Percentiles rank a stretch among this genome's conserved stretches.
Conservation (phyloP, 2,329 filamentous ascomycete species). For the Fusarium sambucinum region DNA sequence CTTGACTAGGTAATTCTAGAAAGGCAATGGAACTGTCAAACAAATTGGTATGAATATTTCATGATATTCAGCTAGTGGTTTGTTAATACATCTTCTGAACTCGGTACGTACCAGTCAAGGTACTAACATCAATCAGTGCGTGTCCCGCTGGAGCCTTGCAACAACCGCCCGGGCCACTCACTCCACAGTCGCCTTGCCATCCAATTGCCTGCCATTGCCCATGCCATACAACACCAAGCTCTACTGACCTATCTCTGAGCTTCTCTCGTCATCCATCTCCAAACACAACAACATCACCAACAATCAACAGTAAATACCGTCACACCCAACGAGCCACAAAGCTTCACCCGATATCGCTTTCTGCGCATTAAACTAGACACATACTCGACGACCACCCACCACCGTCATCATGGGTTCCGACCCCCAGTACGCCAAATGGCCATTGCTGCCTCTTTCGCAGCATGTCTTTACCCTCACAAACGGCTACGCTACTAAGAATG, state of each 20-base stretch:
- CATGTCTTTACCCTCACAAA: conserved; percentile 90
- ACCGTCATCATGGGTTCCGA: conserved; percentile 76
- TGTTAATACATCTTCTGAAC: neutral
- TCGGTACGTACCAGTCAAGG: neutral
- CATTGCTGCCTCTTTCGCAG: conserved; percentile 83
- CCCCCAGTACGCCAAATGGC: conserved; percentile 87
- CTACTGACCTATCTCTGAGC: conserved; percentile 38
- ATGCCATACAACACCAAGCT: conserved; percentile 40
- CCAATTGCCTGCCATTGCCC: conserved; percentile 30
- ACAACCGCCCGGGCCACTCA: conserved; percentile 25
- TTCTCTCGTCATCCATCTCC: conserved; percentile 46
- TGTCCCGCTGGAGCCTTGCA: conserved; percentile 52
- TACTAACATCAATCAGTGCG: conserved; percentile 41
- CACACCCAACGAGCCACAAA: neutral
- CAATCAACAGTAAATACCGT: conserved; percentile 8
- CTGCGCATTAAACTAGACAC: conserved; percentile 34
- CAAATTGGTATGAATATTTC: neutral
- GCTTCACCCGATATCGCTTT: neutral
- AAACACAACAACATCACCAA: conserved; percentile 26
- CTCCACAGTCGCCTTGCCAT: conserved; percentile 43
- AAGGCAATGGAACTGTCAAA: neutral
- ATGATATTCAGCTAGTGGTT: neutral
- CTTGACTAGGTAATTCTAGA: neutral
- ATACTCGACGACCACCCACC: conserved; percentile 47
- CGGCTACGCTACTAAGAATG: conserved; percentile 73